Evolutionary conservation across 345 rosid genomes (phyloP), one percentile per base, ranked within the genome.

Genomic region (Lepidium aucheri): DNA sequence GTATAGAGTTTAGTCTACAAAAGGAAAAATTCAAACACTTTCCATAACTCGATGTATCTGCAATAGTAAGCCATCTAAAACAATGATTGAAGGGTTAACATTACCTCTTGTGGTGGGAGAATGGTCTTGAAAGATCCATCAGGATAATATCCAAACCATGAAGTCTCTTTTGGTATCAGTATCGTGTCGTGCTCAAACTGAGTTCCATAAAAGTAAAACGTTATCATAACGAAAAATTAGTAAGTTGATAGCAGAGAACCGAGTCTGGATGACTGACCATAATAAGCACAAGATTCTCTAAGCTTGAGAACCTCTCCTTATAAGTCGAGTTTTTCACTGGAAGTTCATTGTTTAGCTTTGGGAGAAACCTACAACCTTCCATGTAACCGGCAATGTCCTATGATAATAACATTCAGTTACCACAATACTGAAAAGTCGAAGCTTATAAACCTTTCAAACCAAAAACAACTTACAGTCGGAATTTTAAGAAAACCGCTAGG

Each of bases 71-170:
- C 56, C 45, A 71, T 20, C 53, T 32, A 11, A 67, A 38, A n/a
- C 54, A 39, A 20, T 65, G 66, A 50, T 33, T 22, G 33, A 16
- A 9, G 28, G 0, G 22, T 4, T 34, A 39, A 5, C 8, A 5
- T 24, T 71, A 82, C 95, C 91, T 89, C 74, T 63, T 85, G 78
- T n/a, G 79, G 80, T 0, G 93, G 77, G 73, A 92, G 80, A 74
- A 89, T 20, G 46, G 82, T 3, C 57, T 78, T 53, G 34, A 81
- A 84, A 51, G 83, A 44, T 0, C 95, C 91, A 52, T 86, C 95
- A n/a, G 87, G 86, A 73, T 78, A 87, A 63, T 87, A 85, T 24
- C 98, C 91, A 58, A 87, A 92, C 86, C 85, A 82, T 53, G 98
- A 76, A 7, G 96, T 92, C 81, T 87, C 88, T 68, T 84, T 89